Evolutionary conservation across 192 early-diverging fungal genomes (phyloP), one percentile per base, ranked within the genome.

Genomic region (Coemansia sp.): DNA sequence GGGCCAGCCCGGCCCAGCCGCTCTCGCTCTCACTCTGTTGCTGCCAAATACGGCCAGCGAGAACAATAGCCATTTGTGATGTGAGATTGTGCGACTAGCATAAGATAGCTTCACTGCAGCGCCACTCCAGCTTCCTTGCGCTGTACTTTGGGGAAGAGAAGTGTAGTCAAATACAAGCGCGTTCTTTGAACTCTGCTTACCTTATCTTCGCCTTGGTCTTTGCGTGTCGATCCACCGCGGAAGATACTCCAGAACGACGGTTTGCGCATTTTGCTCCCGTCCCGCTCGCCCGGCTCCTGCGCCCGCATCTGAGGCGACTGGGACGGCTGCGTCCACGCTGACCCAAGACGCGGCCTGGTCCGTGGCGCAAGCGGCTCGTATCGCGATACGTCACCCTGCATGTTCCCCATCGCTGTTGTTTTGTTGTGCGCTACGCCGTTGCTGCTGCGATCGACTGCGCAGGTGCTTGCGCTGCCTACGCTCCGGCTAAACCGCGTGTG

Each of bases 231-330:
- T 17, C 72, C 67, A 54, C 74, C 74, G 9, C 79, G 55, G 59
- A 81, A 81, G 17, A 81, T 81, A 64, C 74, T 76, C 79, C 79
- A 81, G 53, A 81, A 81, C 64, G 79, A 81, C 53, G 79, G 79
- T 64, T 81, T 81, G 73, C 79, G 79, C 79, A 81, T 81, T 55
- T 76, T 81, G 67, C 52, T 64, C n/a, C 70, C 78, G 56, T 81
- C 78, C 32, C 78, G 78, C 66, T 80, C 78, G 64, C 42, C 24
- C 25, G 63, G 70, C 51, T 71, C 70, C 33, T 60, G 59, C 27
- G 63, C 14, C 3, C 64, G 64, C 42, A 58, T 5, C 57, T 57
- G 64, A 20, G 56, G 64, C 46, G 64, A 54, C 6, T 55, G 54
- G 7, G 63, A 30, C 30, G 64, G 24, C 57, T 58, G 39, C 21